A percentile compares a stretch with the other conserved stretches of the same genome.
Evolutionary conservation across 2,329 filamentous ascomycete genomes (phyloP).

Genomic region (Pseudogymnoascus sp.): DNA sequence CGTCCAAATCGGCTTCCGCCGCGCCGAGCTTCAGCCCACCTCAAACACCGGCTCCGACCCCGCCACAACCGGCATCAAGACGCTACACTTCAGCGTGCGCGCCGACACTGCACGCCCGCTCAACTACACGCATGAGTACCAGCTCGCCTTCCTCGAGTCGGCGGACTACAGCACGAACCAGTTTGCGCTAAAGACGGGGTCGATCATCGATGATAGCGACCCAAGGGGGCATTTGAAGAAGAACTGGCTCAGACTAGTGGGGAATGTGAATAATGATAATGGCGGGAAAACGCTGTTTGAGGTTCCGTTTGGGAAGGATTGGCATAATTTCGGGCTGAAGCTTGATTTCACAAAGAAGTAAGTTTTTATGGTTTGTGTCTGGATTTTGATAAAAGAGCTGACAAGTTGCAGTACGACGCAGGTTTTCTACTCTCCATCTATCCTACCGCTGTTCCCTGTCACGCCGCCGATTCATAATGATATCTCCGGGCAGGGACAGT

Average conservation of each 20-base stretch:
- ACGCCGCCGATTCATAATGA: constrained; percentile 41
- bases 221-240: constrained; percentile 24
- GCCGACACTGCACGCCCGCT: constrained; percentile 44
- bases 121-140: constrained; percentile 54
- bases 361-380: constrained; percentile 21
- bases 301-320: constrained; percentile 42
- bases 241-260: constrained; percentile 38
- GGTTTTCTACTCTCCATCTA: constrained; percentile 47
- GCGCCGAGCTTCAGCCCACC: constrained; percentile 47
- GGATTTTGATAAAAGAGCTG: background rate
- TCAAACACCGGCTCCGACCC: constrained; percentile 43
- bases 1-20: constrained; percentile 51
- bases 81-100: constrained; percentile 52
- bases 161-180: constrained; percentile 42
- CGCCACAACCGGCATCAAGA: constrained; percentile 48
- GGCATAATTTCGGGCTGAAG: constrained; percentile 55
- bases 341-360: constrained; percentile 50
- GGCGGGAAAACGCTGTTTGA: constrained; percentile 37
- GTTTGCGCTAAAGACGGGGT: constrained; percentile 47
- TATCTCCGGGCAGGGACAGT: constrained; percentile 50
- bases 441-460: constrained; percentile 37
- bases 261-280: constrained; percentile 40
- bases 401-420: constrained; percentile 39
- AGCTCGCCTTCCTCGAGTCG: constrained; percentile 44
- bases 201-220: constrained; percentile 36